Evolutionary conservation across 2,329 filamentous ascomycete species (phyloP), one percentile per base, ranked within the genome.

Genomic region (Pseudocercospora cruenta): DNA sequence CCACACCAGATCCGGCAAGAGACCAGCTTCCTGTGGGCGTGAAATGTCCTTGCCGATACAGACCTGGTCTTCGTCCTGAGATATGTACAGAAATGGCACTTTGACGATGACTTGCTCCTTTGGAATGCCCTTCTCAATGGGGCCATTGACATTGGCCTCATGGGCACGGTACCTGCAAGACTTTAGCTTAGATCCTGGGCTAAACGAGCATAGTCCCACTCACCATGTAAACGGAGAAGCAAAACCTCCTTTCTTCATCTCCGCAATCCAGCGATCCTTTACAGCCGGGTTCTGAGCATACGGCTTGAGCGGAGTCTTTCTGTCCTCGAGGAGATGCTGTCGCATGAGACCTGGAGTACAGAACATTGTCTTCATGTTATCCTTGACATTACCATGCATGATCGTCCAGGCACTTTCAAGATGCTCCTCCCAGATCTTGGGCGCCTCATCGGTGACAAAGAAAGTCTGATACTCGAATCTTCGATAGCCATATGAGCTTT

Each of bases 391-490:
- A 9, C 45, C 45, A 22, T 47, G 45, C 45, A 47, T 47, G 45
- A 47, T 47, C n/a, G 45, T 47, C 45, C 45, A 47, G 8, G 45
- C 45, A 47, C 45, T 47, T 19, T 47, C 45, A 9, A 47, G n/a
- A 47, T 47, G 45, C 4, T 47, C n/a, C 9, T 47, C 45, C 45
- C 45, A 47, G 8, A 47, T 21, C 9, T 47, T 47, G 4, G 45
- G 45, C 21, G 45, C 45, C 21, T 47, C 45, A 4, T 47, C 45
- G 2, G 45, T 47, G 45, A 47, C 76, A 70, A 84, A 81, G 33
- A 85, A 77, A 60, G 82, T 72, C 81, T 82, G 84, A 74, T 85
- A 86, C 36, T 77, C 73, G 54, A 75, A 79, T 3, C 75, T 55
- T 1, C 78, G 74, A 54, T 78, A 77, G 7, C 83, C 83, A 28